Evolutionary conservation across 176 grass and related monocot species (phyloP).

Genomic region (Zea luxurians): DNA sequence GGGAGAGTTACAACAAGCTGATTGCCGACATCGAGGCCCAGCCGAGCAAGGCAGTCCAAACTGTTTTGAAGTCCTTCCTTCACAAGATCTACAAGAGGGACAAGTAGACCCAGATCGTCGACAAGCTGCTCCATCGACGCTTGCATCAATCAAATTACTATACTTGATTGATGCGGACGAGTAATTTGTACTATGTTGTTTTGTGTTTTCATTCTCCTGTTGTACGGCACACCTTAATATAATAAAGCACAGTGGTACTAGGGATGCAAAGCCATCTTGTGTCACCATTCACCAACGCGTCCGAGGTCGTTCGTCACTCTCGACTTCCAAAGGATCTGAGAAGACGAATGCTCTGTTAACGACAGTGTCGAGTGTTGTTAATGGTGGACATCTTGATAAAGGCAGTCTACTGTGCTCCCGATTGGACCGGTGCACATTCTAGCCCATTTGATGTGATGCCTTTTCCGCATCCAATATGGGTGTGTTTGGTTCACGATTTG

Average conservation of each 20-base stretch:
- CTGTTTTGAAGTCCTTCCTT: conserved; percentile 84
- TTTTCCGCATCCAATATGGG: too few species aligned
- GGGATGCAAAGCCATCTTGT: neutral
- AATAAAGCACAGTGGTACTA: conserved; percentile 26
- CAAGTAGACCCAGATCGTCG: conserved; percentile 50
- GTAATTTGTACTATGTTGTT: conserved; percentile 13
- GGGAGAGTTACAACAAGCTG: conserved; percentile 64
- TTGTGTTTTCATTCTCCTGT: conserved; percentile 7
- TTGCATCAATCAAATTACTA: conserved; percentile 5
- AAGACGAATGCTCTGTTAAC: neutral
- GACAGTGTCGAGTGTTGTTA: neutral
- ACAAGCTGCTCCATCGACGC: conserved; percentile 22
- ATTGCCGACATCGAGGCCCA: conserved; percentile 79
- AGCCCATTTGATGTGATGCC: too few species aligned
- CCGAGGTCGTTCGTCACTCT: neutral
- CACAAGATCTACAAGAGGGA: conserved; percentile 93
- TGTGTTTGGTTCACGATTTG: too few species aligned
- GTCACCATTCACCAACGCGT: neutral
- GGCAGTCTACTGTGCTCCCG: too few species aligned
- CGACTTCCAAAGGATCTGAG: neutral
- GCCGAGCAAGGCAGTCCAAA: conserved; percentile 71
- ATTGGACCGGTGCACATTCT: too few species aligned
- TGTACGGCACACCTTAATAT: neutral
- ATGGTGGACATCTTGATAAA: too few species aligned
- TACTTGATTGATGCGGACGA: neutral